Evolutionary conservation across 2,329 filamentous ascomycete species (phyloP), one percentile per base, ranked within the genome.

Genomic region (Simplicillium sp.): DNA sequence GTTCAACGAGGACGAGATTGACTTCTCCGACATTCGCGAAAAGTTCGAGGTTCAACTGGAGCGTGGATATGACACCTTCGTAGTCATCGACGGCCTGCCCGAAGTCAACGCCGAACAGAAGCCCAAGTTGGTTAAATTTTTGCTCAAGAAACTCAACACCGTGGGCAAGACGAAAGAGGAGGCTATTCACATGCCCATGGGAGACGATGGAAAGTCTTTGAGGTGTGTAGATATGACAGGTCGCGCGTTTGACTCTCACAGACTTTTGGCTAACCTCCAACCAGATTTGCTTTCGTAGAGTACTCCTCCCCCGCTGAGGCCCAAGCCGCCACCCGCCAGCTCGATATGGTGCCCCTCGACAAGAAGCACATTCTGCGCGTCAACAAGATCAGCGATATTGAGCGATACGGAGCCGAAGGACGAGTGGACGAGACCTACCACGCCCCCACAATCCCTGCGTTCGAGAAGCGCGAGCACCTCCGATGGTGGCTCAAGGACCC

Each of bases 311-410:
- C 92, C 43, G 87, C 84, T 57, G 89, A 97, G 70, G 92, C 92
- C 20, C 75, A 86, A 42, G 86, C 86, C 40, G 92, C 90, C 42
- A 87, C 89, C 53, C 89, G 94, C 63, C 80, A 85, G 55, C 82
- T 98, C 44, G 82, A 98, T 64, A 78, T 80, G 55, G 81, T 84
- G 6, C 78, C 90, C 35, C 84, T 98, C 56, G 92, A 98, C 71
- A 97, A 94, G 77, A 96, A 83, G 70, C 89, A 98, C 74, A 95
- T 79, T 39, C 79, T 98, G 54, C 77, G 83, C 48, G 89, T 98
- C 54, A 98, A 98, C 80, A 98, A 98, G 69, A 76, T 98, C 55
- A 96, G 89, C 55, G 92, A 98, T 60, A 89, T 98, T 57, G 92
- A 98, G 62, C 84, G 92, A 51, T 98, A 87, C 62, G 92, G 92